Base-by-base conservation (phyloP, 139 green algal species). In the Astrephomene gubernaculifera region DNA sequence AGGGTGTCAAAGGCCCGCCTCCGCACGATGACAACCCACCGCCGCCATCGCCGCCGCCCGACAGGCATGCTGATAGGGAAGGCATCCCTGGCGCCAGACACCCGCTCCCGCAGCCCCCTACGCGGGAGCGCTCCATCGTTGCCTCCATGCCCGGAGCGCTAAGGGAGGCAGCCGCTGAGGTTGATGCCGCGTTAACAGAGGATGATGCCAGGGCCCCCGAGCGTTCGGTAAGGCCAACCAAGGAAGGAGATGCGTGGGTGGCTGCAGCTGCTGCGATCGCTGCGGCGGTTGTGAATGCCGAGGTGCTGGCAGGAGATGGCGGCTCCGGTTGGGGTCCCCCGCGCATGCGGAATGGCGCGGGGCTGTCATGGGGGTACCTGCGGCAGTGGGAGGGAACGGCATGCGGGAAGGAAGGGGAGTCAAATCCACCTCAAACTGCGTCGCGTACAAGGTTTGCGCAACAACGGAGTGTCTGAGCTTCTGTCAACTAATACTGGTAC, bases 301-400 rank as follows among this genome's bases (percentile, higher is more conserved):
- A n/a, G 27, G 45, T 35, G 45, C 17, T 53, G 1, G 33, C 9
- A 10, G 8, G 4, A 2, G 22, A 33, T 35, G 35, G 35, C 0
- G 33, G 21, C 29, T 4, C 35, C 33, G 8, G 36, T 27, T 39
- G 27, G 8, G 19, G 22, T 12, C 29, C 12, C 9, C 22, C 44
- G 35, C 60, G 75, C 43, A 31, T 33, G 27, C 60, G 39, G n/a
- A 92, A 86, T 4, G 52, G n/a, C 0, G 25, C 39, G 0, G 89
- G 90, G 38, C 73, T 87, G 31, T 84, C 90, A n/a, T 89, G 53
- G 5, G 87, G 75, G 74, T 95, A 96, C n/a, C 93, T 84, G 61
- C 12, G 27, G 29, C 12, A 38, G 21, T 12, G 19, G 33, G 36
- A 6, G 36, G 36, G 53, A 35, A 5, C 19, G 29, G 45, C 9